Evolutionary conservation across 2,329 filamentous ascomycete genomes (phyloP), one percentile per base, ranked within the genome.

Genomic region (Sporothrix variecibatus): DNA sequence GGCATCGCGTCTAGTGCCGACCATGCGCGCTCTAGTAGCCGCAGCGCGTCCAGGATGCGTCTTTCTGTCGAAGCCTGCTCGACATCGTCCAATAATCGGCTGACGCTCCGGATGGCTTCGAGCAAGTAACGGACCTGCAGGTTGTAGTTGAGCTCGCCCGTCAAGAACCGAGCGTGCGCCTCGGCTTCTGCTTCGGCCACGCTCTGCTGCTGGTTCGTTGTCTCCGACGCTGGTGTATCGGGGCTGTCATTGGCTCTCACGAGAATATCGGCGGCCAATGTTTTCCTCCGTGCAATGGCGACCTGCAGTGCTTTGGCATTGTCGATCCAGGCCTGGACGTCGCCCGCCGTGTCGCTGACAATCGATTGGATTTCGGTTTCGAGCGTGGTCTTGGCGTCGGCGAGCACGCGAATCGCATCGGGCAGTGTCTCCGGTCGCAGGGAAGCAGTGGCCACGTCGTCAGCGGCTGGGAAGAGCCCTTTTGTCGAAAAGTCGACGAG

Each of bases 251-350:
- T 92, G 71, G 94, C 91, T 78, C 94, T 89, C 62, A 91, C 88
- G 5, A 95, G 88, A 74, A 98, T 97, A 74, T 94, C 91, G 79
- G 91, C 91, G 28, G 95, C 94, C 49, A 94, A 91, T 20, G 89
- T 87, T 79, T 94, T 92, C 31, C 94, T 95, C 65, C 90, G 89
- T 78, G 93, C 90, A 77, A 98, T 95, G 80, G 98, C 95, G 76
- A 91, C 89, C 81, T 97, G 94, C 8, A 98, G 88, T 71, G 91
- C 90, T 82, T 94, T 94, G 67, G 95, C 94, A 81, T 96, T 94
- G 71, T 87, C 84, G 73, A 97, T 93, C 95, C 95, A 98, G 71
- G 91, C 89, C 80, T 94, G 92, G 70, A 97, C 92, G 79, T 97
- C 92, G 53, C 91, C 89, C 73, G 91, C 92, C 23, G 91, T 92